Evolutionary conservation across 1,139 yeast species (phyloP).

Genomic region (Debaryomyces coudertii): DNA sequence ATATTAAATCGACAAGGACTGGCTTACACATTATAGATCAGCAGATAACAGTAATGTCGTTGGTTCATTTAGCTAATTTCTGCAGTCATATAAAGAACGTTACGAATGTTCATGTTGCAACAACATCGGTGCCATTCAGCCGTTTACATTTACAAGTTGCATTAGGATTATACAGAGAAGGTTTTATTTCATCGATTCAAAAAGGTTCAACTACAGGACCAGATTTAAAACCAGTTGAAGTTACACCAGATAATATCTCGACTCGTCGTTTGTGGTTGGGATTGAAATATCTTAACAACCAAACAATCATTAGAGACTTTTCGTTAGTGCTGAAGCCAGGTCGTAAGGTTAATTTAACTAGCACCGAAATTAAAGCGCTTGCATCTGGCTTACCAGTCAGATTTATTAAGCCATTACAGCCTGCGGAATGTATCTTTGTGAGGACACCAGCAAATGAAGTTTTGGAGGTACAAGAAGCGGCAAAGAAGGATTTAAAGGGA

Average conservation of each 20-base stretch:
- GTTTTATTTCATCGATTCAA: slow-evolving; percentile 81
- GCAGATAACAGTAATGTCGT: slow-evolving; percentile 57
- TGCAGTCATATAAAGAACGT: slow-evolving; percentile 93
- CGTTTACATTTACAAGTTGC: slow-evolving; percentile 83
- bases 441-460: slow-evolving; percentile 54
- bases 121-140: slow-evolving; percentile 84
- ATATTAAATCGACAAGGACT: not conserved
- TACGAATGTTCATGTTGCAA: slow-evolving; percentile 69
- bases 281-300: slow-evolving; percentile 80
- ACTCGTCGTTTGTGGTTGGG: slow-evolving; percentile 92
- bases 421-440: slow-evolving; percentile 86
- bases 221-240: slow-evolving; percentile 71
- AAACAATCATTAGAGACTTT: slow-evolving; percentile 74
- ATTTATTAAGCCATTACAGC: slow-evolving; percentile 77
- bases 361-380: slow-evolving; percentile 68
- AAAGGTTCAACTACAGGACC: slow-evolving; percentile 93
- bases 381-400: slow-evolving; percentile 79
- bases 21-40: not conserved
- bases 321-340: slow-evolving; percentile 84
- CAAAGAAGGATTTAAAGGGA: slow-evolving; percentile 70
- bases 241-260: slow-evolving; percentile 84
- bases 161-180: slow-evolving; percentile 84
- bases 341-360: slow-evolving; percentile 65
- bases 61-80: slow-evolving; percentile 79
- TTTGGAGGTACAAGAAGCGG: slow-evolving; percentile 83